Percentiles rank a stretch among this genome's conserved stretches.
Evolutionary conservation across 345 rosid species (phyloP).

Genomic region (Lagerstroemia speciosa): DNA sequence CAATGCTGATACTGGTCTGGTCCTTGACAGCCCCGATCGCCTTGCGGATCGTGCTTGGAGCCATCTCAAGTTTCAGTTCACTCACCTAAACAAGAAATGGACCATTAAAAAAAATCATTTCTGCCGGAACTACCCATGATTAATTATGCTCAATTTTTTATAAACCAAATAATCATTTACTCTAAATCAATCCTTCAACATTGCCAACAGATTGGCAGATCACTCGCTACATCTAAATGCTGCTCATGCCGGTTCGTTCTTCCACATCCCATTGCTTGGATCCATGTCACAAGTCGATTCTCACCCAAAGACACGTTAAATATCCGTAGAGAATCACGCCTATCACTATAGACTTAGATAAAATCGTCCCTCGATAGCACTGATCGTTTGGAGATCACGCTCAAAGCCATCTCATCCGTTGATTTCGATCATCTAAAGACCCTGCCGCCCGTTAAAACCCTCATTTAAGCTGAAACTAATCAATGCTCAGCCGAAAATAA

Average conservation of each 20-base stretch:
- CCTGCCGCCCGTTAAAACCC: not conserved
- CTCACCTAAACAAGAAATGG: constrained; percentile 1
- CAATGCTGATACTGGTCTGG: constrained; percentile 87
- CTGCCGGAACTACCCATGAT: not conserved
- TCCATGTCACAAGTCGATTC: too few species aligned
- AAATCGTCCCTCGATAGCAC: not conserved
- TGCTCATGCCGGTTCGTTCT: not conserved
- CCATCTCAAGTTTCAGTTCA: constrained; percentile 30
- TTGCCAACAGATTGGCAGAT: not conserved
- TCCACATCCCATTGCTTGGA: too few species aligned
- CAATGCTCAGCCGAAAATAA: not conserved
- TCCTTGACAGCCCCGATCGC: constrained; percentile 96
- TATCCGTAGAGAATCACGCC: too few species aligned
- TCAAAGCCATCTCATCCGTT: constrained; percentile 5
- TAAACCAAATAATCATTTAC: not conserved
- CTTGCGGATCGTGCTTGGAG: constrained; percentile 79
- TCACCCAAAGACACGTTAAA: too few species aligned
- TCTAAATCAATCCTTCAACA: not conserved
- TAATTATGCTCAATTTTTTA: not conserved
- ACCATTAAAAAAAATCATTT: not conserved
- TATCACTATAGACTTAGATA: not conserved
- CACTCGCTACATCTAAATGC: not conserved
- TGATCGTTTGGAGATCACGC: not conserved
- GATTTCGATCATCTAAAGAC: not conserved
- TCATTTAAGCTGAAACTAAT: not conserved